Percentiles rank a stretch among this genome's conserved stretches.
These are phyloP conservation scores for Globisporangium sylvaticum DNA, from an alignment of 352 stramenopile species.

Conservation along the genomic window DNA sequence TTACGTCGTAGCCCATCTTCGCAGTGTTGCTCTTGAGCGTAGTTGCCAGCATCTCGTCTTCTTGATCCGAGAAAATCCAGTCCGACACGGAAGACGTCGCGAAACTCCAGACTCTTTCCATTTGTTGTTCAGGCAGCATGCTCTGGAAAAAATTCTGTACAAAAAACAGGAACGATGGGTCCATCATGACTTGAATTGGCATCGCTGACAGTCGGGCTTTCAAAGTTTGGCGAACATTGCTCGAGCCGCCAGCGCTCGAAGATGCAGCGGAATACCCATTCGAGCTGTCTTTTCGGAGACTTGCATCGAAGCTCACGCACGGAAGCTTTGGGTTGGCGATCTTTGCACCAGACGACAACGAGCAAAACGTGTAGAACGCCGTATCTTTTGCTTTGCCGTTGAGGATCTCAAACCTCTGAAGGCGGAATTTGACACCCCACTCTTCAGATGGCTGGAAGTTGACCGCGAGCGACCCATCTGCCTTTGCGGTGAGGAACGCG, in stretches of 20 bases:
- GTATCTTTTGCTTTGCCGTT: constrained; percentile 44
- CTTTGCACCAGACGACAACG: constrained; percentile 30
- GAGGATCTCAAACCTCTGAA: constrained; percentile 66
- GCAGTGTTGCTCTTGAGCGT: constrained; percentile 21
- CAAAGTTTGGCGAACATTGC: constrained; percentile 10
- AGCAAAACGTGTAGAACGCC: constrained; percentile 63
- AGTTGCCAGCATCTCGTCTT: constrained; percentile 31
- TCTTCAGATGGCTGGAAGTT: constrained; percentile 66
- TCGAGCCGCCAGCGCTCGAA: constrained; percentile 4
- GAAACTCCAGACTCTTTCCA: constrained; percentile 77
- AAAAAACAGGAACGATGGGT: constrained; percentile 65
- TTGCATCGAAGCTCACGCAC: constrained; percentile 52
- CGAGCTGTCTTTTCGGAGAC: constrained; percentile 13
- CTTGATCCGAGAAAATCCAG: constrained; percentile 71
- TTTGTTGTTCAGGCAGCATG: constrained; percentile 56
- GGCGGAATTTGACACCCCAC: constrained; percentile 54
- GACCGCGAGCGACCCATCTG: constrained; percentile 49
- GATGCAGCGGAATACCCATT: background rate
- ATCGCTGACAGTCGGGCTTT: constrained; percentile 49
- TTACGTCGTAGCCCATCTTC: constrained; percentile 49
- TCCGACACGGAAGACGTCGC: constrained; percentile 77
- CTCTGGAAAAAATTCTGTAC: constrained; percentile 72
- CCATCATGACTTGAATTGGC: constrained; percentile 67
- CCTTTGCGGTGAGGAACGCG: constrained; percentile 42
- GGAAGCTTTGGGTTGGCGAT: constrained; percentile 19